phyloP scores from a whole-genome alignment of 1,284 basidiomycete species.

The Laetiporus sulphureus region DNA sequence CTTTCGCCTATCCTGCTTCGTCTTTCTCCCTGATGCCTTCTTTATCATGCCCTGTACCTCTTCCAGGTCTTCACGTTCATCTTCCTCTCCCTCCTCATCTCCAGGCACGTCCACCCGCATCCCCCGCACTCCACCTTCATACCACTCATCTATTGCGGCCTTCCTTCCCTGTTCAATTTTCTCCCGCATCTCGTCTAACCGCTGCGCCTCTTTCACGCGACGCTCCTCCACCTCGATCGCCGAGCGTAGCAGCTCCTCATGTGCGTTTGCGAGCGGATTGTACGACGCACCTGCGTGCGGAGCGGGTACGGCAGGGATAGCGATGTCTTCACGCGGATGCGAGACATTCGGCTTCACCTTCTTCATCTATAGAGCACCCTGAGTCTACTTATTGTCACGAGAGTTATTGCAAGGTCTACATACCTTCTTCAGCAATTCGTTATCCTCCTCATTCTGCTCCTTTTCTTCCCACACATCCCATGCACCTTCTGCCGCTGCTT shows the following conservation, averaged over 20 bases:
- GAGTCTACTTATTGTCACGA: conserved; percentile 16
- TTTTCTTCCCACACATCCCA: conserved; percentile 66
- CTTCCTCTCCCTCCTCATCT: conserved; percentile 34
- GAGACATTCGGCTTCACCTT: conserved; percentile 39
- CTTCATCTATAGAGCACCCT: no score
- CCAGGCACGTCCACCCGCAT: conserved; percentile 54
- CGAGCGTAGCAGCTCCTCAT: conserved; percentile 67
- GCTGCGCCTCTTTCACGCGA: conserved; percentile 48
- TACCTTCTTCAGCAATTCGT: no score
- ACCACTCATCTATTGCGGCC: conserved; percentile 17
- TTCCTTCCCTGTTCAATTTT: conserved; percentile 43
- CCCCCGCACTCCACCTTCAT: conserved; percentile 34
- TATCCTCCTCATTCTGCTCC: no score
- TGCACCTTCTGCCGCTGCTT: conserved; percentile 59
- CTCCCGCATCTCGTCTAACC: conserved; percentile 46
- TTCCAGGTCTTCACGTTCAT: conserved; percentile 24
- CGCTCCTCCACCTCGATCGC: conserved; percentile 69
- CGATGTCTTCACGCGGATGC: conserved; percentile 47
- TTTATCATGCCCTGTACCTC: conserved; percentile 30
- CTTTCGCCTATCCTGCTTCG: conserved; percentile 62
- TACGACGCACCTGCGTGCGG: conserved; percentile 93
- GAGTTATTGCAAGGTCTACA: no score
- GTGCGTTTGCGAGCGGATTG: conserved; percentile 78
- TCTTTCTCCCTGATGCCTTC: conserved; percentile 60
- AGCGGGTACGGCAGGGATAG: conserved; percentile 57